Base-by-base conservation (phyloP, 208 protist species). In the Kentomonas sorsogonicus region DNA sequence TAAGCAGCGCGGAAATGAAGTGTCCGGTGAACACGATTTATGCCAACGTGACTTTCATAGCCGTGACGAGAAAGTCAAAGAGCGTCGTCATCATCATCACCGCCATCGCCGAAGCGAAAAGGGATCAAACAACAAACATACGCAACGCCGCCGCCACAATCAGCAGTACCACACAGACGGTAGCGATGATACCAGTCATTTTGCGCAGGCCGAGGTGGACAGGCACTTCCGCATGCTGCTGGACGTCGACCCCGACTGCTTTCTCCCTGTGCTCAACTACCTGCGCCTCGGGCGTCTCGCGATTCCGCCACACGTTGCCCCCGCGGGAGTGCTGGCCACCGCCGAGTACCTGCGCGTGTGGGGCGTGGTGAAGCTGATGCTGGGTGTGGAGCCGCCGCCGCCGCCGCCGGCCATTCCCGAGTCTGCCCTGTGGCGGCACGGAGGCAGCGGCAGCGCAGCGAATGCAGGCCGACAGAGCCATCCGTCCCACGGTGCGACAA, bases 201-300 rank as follows among this genome's bases (percentile, higher is more conserved):
- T 57, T 18, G 46, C 74, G 16, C 71, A 72, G 33, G 58, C 91
- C 13, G 85, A 93, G 66, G 56, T 33, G 15, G 89, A 92, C 45
- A 64, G 48, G 22, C 57, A 87, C 60, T 69, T 65, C 58, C 70
- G 68, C 39, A 77, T 92, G 30, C 60, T 95, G 25, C 73, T 95
- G 23, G 89, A 95, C 60, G 65, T 86, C 33, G 89, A 95, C 55
- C 75, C 82, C 0, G 60, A 82, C 26, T 91, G 86, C 70, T 95
- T 95, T 48, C 40, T 57, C 0, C 84, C 89, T 0, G 59, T 95
- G 18, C 65, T 95, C 33, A 93, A 92, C 66, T 95, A 87, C 51
- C 66, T 95, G 29, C 69, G 89, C 2, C 83, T 87, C 63, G 63
- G 69, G 10, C 63, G 64, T 5, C 57, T 89, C 22, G 65, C 88